Evolutionary conservation across 805 yeast species (phyloP), one percentile per base, ranked within the genome.

Genomic region (Starmerella khaoyaiensis): DNA sequence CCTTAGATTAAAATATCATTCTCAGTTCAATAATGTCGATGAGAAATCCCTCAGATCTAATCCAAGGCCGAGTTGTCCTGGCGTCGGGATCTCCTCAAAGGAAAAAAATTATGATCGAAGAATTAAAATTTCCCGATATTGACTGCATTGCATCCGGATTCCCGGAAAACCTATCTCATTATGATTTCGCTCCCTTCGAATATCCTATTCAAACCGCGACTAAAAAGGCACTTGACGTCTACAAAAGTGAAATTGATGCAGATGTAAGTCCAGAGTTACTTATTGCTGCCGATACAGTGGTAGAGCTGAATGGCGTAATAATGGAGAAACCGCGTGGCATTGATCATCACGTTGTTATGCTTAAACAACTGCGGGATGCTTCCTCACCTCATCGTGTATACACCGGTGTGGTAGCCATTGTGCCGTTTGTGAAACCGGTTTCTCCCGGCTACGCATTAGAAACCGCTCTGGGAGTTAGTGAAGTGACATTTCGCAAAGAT

Each of bases 51-150:
- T n/a, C n/a, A 39, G 14, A n/a, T n/a, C n/a, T n/a, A n/a, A 46
- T 46, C 37, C 38, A 39, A 12, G 51, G 47, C 9, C 36, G 42
- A 4, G 51, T 86, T 19, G 61, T 82, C 4, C 64, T 87, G 5
- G 95, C 94, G 0, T 82, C 94, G 2, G 69, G 79, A 1, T 86
- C 96, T 0, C 87, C 93, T 2, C 65, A 95, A 42, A 62, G 98
- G 40, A 58, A 62, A 37, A 81, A 80, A 39, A 77, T 90, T n/a
- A 51, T 90, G 21, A 51, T 56, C 4, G 72, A 77, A 47, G 44
- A 59, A 35, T 45, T 63, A 14, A 65, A 65, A 3, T 39, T 58
- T 36, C 46, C 41, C 12, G 43, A 60, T 28, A 47, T 62, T 10
- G 58, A 56, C 19, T 61, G 79, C 0, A 56, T 69, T 11, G 72